Conservation (phyloP, 2,329 filamentous ascomycete species). For the Cladosporium colombiae region DNA sequence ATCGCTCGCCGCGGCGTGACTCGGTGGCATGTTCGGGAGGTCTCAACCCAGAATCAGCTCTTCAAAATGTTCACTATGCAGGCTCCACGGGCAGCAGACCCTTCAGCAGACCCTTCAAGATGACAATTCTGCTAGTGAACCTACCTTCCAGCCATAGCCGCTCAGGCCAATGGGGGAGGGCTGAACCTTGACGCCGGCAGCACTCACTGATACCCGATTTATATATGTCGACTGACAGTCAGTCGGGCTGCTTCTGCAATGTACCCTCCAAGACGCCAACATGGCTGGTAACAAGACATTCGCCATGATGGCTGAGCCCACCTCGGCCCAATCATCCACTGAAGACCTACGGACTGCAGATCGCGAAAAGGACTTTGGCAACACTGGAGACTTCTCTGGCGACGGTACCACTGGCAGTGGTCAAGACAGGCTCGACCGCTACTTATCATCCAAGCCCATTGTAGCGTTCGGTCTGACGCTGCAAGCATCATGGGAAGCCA, state of each 20-base stretch:
- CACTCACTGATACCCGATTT: neutral
- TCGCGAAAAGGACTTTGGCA: neutral
- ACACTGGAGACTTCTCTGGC: neutral
- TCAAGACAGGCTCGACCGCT: conserved; percentile 11
- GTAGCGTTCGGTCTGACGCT: conserved; percentile 22
- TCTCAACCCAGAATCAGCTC: neutral
- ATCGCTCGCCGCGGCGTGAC: neutral
- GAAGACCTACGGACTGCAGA: neutral
- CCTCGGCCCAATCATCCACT: neutral
- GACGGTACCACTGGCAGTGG: neutral
- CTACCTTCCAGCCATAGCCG: neutral
- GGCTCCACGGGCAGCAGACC: neutral
- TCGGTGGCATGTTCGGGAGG: neutral
- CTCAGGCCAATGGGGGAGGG: neutral
- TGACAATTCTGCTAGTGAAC: neutral
- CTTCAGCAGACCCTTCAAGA: neutral
- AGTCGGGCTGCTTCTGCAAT: neutral
- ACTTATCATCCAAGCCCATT: conserved; percentile 16
- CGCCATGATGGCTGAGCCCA: neutral
- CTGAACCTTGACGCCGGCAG: neutral
- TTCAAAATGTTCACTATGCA: neutral
- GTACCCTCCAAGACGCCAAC: neutral
- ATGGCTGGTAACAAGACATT: conserved; percentile 2
- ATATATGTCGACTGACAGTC: neutral
- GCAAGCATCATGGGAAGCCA: conserved; percentile 22